Evolutionary conservation across 345 rosid genomes (phyloP).

Genomic region (Moringa oleifera): DNA sequence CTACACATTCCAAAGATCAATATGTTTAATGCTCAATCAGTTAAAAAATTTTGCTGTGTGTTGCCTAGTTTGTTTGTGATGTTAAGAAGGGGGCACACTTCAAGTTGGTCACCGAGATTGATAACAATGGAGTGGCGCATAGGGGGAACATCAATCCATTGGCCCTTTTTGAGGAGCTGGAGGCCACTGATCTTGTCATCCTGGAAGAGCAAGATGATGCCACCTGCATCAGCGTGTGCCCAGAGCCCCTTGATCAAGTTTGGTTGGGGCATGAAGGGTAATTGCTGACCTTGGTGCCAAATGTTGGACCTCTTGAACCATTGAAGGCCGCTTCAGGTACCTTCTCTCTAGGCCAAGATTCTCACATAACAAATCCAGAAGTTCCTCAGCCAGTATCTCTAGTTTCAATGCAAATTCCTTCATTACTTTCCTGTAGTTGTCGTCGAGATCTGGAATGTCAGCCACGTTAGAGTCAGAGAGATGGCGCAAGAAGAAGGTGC

Average conservation of each 20-base stretch:
- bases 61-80: too few relatives aligned
- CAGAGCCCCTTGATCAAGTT: constrained; percentile 86
- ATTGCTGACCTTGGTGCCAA: constrained; percentile 91
- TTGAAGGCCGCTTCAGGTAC: constrained; percentile 60
- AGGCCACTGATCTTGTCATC: constrained; percentile 89
- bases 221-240: constrained; percentile 99
- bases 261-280: constrained; percentile 97
- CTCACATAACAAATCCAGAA: constrained; percentile 73
- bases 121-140: constrained; percentile 88
- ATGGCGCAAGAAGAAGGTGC: constrained; percentile 70
- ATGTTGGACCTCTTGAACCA: constrained; percentile 70
- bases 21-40: too few relatives aligned
- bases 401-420: constrained; percentile 63
- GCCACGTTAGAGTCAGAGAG: constrained; percentile 64
- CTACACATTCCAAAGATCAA: constrained; percentile 15
- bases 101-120: constrained; percentile 92
- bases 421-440: constrained; percentile 70
- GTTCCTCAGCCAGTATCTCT: constrained; percentile 81
- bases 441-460: constrained; percentile 67
- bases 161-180: constrained; percentile 83
- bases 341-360: constrained; percentile 81
- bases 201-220: constrained; percentile 84
- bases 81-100: too few relatives aligned
- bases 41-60: too few relatives aligned
- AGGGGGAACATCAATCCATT: constrained; percentile 93